Evolutionary conservation across 2,329 filamentous ascomycete genomes (phyloP).

Genomic region (Claviceps sp.): DNA sequence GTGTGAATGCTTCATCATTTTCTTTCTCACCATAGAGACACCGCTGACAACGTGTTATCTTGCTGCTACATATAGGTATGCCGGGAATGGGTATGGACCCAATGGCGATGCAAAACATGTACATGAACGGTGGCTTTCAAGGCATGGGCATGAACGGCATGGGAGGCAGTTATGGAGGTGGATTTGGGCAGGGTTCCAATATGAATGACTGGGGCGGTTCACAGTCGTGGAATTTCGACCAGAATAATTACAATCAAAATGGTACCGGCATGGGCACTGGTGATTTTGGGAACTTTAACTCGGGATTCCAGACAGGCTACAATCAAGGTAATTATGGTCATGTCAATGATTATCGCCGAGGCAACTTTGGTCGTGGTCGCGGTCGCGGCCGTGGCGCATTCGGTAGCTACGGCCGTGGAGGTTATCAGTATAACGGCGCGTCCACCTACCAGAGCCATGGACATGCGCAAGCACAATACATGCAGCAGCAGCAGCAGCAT

Average conservation of each 20-base stretch:
- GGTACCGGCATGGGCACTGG: slow-evolving; percentile 66
- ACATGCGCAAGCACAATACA: slow-evolving; percentile 17
- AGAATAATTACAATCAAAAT: slow-evolving; percentile 86
- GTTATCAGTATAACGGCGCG: slow-evolving; percentile 25
- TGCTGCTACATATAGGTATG: slow-evolving; percentile 44
- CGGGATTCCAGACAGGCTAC: slow-evolving; percentile 64
- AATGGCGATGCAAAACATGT: slow-evolving; percentile 60
- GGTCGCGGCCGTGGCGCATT: slow-evolving; percentile 53
- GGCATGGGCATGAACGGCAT: slow-evolving; percentile 69
- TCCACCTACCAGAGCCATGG: slow-evolving; percentile 22
- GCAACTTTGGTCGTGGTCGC: slow-evolving; percentile 53
- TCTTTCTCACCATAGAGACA: background rate
- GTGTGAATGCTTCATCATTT: background rate
- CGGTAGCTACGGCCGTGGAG: slow-evolving; percentile 42
- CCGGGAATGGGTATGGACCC: slow-evolving; percentile 76
- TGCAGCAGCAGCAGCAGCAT: slow-evolving; percentile 13
- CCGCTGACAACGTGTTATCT: slow-evolving; percentile 12
- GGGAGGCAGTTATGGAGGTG: slow-evolving; percentile 55
- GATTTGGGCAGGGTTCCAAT: slow-evolving; percentile 49
- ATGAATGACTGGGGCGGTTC: slow-evolving; percentile 72
- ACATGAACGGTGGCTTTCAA: slow-evolving; percentile 68
- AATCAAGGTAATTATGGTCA: slow-evolving; percentile 76
- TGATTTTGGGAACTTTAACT: slow-evolving; percentile 70
- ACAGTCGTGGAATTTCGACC: slow-evolving; percentile 71
- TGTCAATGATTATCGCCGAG: slow-evolving; percentile 64